Conservation (phyloP, 73 alveolate genomes). For the Paramecium bursaria region DNA sequence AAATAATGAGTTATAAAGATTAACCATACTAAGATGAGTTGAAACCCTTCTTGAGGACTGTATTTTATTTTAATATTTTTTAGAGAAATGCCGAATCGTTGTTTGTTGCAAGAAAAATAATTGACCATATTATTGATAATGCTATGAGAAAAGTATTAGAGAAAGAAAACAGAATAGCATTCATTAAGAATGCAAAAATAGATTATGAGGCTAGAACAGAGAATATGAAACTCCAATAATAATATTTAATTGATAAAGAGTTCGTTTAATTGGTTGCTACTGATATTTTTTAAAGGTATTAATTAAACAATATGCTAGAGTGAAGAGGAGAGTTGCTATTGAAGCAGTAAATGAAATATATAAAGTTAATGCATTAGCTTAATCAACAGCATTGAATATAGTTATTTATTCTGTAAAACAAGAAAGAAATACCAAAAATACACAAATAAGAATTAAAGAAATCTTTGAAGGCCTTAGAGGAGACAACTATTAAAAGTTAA, state of each 20-base stretch:
- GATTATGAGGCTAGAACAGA: constrained; percentile 68
- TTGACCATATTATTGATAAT: constrained; percentile 58
- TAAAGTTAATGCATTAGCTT: constrained; percentile 75
- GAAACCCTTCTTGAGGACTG: constrained; percentile 12
- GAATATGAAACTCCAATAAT: constrained; percentile 71
- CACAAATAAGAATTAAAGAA: constrained; percentile 59
- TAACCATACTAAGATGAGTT: constrained; percentile 63
- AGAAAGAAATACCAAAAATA: constrained; percentile 60
- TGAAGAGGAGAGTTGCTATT: constrained; percentile 48
- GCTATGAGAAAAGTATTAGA: constrained; percentile 28
- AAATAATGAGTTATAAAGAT: constrained; percentile 6
- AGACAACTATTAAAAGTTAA: constrained; percentile 5
- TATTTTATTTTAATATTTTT: background rate
- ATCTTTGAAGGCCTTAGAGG: constrained; percentile 46
- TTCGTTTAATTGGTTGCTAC: constrained; percentile 59
- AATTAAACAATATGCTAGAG: constrained; percentile 30
- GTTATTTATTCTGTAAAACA: constrained; percentile 70
- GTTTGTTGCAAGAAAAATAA: constrained; percentile 65
- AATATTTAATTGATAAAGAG: constrained; percentile 32
- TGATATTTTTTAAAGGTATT: too few species aligned
- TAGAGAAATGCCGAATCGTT: constrained; percentile 65
- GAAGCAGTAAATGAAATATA: constrained; percentile 70
- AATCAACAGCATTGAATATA: constrained; percentile 66
- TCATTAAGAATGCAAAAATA: constrained; percentile 73
- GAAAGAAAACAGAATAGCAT: constrained; percentile 68